A percentile compares a stretch with the other conserved stretches of the same genome.
Evolutionary conservation across 2,329 filamentous ascomycete species (phyloP).

Genomic region (Exophiala sideris): DNA sequence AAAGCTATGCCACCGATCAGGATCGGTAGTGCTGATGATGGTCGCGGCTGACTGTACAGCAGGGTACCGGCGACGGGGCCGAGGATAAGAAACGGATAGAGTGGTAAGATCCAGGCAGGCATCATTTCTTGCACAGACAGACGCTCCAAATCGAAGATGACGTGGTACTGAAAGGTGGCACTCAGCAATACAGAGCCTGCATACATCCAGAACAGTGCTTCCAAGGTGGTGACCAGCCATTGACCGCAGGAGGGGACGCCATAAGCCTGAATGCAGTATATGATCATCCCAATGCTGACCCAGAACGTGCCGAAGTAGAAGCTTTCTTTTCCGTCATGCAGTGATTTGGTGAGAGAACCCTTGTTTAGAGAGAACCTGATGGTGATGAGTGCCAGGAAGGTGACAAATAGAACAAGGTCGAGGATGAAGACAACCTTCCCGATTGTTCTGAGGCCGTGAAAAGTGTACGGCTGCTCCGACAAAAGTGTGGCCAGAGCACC

Average conservation of each 20-base stretch:
- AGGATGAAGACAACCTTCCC: conserved; percentile 66
- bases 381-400: conserved; percentile 53
- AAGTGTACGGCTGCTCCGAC: conserved; percentile 58
- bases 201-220: conserved; percentile 68
- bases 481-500: conserved; percentile 66
- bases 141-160: conserved; percentile 58
- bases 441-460: conserved; percentile 60
- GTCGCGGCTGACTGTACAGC: conserved; percentile 56
- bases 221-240: conserved; percentile 57
- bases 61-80: conserved; percentile 69
- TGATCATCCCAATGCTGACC: conserved; percentile 63
- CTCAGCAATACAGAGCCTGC: conserved; percentile 56
- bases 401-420: conserved; percentile 62
- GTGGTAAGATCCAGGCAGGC: conserved; percentile 69
- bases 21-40: conserved; percentile 55
- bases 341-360: conserved; percentile 50
- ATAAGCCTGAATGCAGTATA: conserved; percentile 64
- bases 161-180: conserved; percentile 65
- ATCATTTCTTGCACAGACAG: conserved; percentile 64
- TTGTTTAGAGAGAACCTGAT: conserved; percentile 60
- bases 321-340: conserved; percentile 63
- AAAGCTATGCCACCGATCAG: conserved; percentile 63
- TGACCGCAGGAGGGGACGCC: conserved; percentile 55
- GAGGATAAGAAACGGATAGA: conserved; percentile 70
- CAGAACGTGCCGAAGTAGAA: conserved; percentile 72